Evolutionary conservation across 164 flowering plant genomes (phyloP), one percentile per base, ranked within the genome.

Genomic region (Vitis cinerea): DNA sequence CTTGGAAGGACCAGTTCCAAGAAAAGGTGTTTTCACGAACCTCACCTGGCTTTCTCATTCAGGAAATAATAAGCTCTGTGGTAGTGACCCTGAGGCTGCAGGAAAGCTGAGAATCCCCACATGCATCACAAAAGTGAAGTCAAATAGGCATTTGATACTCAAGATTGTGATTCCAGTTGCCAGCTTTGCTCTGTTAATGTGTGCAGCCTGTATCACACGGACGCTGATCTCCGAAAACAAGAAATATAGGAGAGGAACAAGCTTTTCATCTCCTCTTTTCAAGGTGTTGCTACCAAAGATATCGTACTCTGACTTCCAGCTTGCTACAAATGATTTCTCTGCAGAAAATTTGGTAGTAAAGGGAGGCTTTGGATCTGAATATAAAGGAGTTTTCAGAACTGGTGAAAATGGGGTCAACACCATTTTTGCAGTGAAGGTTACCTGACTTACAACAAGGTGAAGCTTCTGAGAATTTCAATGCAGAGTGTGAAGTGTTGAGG

Each of bases 401-500:
- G 16, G 17, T 9, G 49, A 59, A 47, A 10, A 68, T 27, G 62
- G 70, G 30, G 6, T 48, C 37, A 6, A 3, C 49, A 48, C 52
- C 31, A 59, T n/a, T 2, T 15, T 60, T 16, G 69, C 74, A 4
- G 37, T 72, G 4, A 65, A 65, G 56, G 69, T 72, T 10, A 23
- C 59, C 10, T 17, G 74, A 72, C 64, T 13, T 72, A 37, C 51
- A 65, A 23, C 65, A 59, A n/a, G 50, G 60, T 64, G 65, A 65
- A 65, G 69, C 69, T 13, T 29, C 50, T 10, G 19, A 65, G 47
- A 65, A 37, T 17, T 71, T 71, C 59, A 30, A 13, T 2, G 50
- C 72, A 27, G 67, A 70, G 54, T 71, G 73, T 63, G 61, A 71
- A 37, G 73, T 58, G 12, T 23, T 71, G 47, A 72, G 51, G 47